Percentiles rank a stretch among this genome's conserved stretches.
Conservation (phyloP, 1,284 basidiomycete genomes). For the Afroboletus lepidellus region DNA sequence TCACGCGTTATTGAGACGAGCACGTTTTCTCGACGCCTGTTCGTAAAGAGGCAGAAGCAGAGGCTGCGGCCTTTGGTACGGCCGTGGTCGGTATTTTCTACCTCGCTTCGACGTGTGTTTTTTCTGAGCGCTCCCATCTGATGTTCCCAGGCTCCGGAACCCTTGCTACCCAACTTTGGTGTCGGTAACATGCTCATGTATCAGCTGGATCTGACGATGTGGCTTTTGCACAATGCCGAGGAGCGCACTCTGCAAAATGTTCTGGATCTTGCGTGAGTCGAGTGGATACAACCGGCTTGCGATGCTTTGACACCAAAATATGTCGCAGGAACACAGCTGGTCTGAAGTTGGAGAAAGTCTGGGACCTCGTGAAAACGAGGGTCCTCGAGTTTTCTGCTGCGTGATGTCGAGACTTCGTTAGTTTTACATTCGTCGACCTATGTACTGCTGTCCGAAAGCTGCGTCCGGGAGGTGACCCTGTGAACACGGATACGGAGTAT, state of each 20-base stretch:
- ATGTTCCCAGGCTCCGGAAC: constrained; percentile 31
- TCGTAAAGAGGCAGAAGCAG: constrained; percentile 16
- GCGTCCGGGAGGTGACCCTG: too few relatives aligned
- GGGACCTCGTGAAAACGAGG: constrained; percentile 33
- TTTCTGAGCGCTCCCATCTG: not conserved
- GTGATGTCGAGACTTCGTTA: too few relatives aligned
- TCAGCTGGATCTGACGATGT: not conserved
- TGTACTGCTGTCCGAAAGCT: too few relatives aligned
- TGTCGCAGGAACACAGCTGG: constrained; percentile 13
- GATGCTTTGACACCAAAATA: constrained; percentile 4
- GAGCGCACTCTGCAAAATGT: constrained; percentile 30
- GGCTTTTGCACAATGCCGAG: too few relatives aligned
- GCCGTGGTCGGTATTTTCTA: constrained; percentile 13
- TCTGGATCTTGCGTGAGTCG: constrained; percentile 31
- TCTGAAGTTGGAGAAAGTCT: constrained; percentile 35
- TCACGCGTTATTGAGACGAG: constrained; percentile 21
- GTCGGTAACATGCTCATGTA: not conserved
- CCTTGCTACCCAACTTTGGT: not conserved
- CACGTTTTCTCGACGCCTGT: constrained; percentile 18
- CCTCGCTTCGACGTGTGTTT: too few relatives aligned
- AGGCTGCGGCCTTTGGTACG: constrained; percentile 13
- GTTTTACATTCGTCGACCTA: too few relatives aligned
- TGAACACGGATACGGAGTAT: too few relatives aligned
- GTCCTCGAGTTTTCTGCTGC: constrained; percentile 30
- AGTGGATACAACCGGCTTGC: not conserved